Base-by-base conservation (phyloP, 2,329 filamentous ascomycete genomes). In the Cordyceps javanica region DNA sequence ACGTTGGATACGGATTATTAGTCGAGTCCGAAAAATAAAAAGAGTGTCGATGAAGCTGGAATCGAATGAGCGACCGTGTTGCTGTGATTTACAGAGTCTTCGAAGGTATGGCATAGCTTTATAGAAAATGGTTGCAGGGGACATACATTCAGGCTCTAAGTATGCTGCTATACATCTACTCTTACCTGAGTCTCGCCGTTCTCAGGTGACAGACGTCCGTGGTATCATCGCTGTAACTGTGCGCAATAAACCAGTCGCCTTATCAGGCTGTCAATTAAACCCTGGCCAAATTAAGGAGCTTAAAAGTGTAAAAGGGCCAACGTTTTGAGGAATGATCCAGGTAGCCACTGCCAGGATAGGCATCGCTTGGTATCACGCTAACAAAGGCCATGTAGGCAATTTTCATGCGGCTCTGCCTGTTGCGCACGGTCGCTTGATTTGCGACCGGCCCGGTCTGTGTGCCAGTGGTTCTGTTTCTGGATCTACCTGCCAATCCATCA, bases 381-480 rank as follows among this genome's bases (percentile, higher is more conserved):
- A n/a, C n/a, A n/a, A n/a, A n/a, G 13, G 28, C 48, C 48, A 38
- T 51, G 48, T 38, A n/a, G 48, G 48, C 34, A 39, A 51, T 51
- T 39, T 51, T 19, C 10, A 39, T 51, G 48, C 32, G 48, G 48
- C 48, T 51, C 48, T 51, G 48, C 32, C 8, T 28, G 34, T 8
- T 39, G 21, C 6, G 34, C 48, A 51, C 48, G 48, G 48, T 51
- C n/a, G 48, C 34, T 51, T 16, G 16, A 38, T 9, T 34, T n/a
- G 21, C 30, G 48, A 28, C 23, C 5, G 16, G 26, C 21, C 9
- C 9, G 6, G 48, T 39, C 48, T 28, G 48, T 51, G 48, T 51
- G 32, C 26, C 8, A 25, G 7, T 16, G 48, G 23, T 38, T 26
- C 21, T 25, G 23, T 25, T 28, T 36, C 2, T 7, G 32, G 34